A percentile compares a stretch with the other conserved stretches of the same genome.
phyloP scores from a whole-genome alignment of 208 protist species.

The Crithidia fasciculata region DNA sequence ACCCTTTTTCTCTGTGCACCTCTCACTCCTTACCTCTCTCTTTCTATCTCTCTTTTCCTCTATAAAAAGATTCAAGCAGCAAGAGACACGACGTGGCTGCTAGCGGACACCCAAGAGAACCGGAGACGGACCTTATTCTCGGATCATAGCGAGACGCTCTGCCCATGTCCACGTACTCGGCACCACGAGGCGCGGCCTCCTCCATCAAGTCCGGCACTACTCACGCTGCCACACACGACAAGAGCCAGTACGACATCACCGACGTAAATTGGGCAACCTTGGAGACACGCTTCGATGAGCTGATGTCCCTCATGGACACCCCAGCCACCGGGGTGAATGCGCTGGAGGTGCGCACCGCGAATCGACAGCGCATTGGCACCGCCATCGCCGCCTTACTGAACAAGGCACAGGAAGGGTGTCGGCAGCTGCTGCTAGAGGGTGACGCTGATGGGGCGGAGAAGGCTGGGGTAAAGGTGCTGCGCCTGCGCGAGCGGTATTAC shows the following conservation, averaged over 20 bases:
- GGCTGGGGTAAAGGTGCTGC: conserved; percentile 78
- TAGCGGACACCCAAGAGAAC: background rate
- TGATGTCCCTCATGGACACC: conserved; percentile 67
- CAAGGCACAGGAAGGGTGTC: conserved; percentile 75
- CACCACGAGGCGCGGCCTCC: background rate
- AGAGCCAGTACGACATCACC: conserved; percentile 58
- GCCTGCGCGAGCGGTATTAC: conserved; percentile 80
- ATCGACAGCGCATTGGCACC: conserved; percentile 56
- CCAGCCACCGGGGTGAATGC: conserved; percentile 75
- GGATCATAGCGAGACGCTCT: background rate
- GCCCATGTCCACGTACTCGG: background rate
- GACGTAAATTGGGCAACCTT: conserved; percentile 67
- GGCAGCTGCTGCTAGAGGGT: conserved; percentile 69
- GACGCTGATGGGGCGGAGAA: conserved; percentile 78
- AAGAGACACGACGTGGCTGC: too few relatives aligned
- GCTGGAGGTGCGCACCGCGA: conserved; percentile 53
- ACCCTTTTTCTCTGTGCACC: too few relatives aligned
- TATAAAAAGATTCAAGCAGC: too few relatives aligned
- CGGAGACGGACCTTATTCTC: background rate
- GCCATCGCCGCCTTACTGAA: conserved; percentile 74
- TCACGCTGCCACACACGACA: conserved; percentile 8
- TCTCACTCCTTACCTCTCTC: too few relatives aligned
- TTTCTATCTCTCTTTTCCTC: too few relatives aligned
- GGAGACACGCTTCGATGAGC: conserved; percentile 76
- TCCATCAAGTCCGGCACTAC: background rate